Conservation (phyloP, 345 rosid genomes). For the Sonneratia caseolaris region DNA sequence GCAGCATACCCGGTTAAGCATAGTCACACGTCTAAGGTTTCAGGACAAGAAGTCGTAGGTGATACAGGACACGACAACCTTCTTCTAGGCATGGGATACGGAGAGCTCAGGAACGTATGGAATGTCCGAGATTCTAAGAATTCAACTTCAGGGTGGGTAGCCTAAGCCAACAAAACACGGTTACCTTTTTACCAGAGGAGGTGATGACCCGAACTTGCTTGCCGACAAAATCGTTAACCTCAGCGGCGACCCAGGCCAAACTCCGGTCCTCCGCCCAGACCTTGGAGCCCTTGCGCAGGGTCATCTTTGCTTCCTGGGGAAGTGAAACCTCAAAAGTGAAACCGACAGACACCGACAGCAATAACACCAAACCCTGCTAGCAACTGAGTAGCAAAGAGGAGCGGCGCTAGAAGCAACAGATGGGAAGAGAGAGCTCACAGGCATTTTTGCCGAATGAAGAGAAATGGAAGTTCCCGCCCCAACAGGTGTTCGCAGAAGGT, state of each 20-base stretch:
- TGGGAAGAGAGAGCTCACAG: constrained; percentile 2
- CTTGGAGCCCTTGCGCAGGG: constrained; percentile 57
- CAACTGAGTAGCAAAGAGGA: background rate
- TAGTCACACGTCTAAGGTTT: too few relatives aligned
- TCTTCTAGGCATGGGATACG: background rate
- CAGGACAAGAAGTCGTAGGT: too few relatives aligned
- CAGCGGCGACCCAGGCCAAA: constrained; percentile 79
- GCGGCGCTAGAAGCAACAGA: constrained; percentile 14
- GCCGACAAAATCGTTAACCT: constrained; percentile 40
- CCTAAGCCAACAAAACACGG: background rate
- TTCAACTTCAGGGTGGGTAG: background rate
- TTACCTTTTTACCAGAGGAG: constrained; percentile 55
- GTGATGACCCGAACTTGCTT: constrained; percentile 48
- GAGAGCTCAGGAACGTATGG: background rate
- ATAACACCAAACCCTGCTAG: background rate
- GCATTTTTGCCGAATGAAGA: constrained; percentile 2
- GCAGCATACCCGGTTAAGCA: too few relatives aligned
- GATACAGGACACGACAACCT: background rate
- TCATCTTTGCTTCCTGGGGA: constrained; percentile 21
- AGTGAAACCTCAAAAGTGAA: background rate
- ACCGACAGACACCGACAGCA: background rate
- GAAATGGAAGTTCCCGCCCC: constrained; percentile 47
- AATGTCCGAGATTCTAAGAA: background rate
- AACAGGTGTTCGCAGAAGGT: constrained; percentile 14
- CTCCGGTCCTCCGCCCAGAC: constrained; percentile 80